These are phyloP conservation scores for Fusarium camptoceras DNA, from an alignment of 2,329 filamentous ascomycete species.

Conservation along the genomic window DNA sequence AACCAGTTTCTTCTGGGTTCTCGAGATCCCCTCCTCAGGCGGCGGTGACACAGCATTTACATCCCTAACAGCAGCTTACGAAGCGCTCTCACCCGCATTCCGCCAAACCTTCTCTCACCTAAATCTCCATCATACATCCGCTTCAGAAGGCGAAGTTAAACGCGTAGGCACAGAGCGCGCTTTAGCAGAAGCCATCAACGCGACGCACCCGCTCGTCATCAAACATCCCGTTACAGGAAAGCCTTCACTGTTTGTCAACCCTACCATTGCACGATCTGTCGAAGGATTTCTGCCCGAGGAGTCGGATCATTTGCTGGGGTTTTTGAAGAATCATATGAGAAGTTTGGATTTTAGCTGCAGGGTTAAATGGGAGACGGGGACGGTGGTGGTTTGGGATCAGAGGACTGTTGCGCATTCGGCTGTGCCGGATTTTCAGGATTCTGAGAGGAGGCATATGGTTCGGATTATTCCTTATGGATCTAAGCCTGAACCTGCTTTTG, in stretches of 20 bases:
- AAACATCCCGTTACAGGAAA: slow-evolving; percentile 47
- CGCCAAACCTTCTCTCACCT: slow-evolving; percentile 15
- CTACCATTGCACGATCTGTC: slow-evolving; percentile 46
- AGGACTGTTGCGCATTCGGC: slow-evolving; percentile 44
- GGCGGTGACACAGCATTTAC: slow-evolving; percentile 50
- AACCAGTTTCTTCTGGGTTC: slow-evolving; percentile 51
- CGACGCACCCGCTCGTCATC: slow-evolving; percentile 47
- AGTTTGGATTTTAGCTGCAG: slow-evolving; percentile 50
- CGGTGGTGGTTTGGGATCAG: slow-evolving; percentile 50
- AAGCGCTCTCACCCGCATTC: slow-evolving; percentile 47
- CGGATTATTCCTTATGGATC: slow-evolving; percentile 48
- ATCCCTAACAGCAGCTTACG: slow-evolving; percentile 47
- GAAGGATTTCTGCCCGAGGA: slow-evolving; percentile 49
- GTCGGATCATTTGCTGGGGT: slow-evolving; percentile 44
- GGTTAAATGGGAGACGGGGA: slow-evolving; percentile 47
- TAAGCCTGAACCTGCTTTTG: slow-evolving; percentile 31
- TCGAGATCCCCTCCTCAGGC: slow-evolving; percentile 44
- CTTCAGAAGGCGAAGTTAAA: slow-evolving; percentile 47
- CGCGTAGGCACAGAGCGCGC: slow-evolving; percentile 47
- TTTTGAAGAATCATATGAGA: slow-evolving; percentile 47
- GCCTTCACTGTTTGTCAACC: slow-evolving; percentile 47
- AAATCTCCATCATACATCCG: slow-evolving; percentile 42
- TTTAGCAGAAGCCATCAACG: slow-evolving; percentile 45
- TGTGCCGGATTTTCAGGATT: slow-evolving; percentile 48
- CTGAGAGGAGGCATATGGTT: slow-evolving; percentile 49